phyloP scores from a whole-genome alignment of 1,284 basidiomycete genomes.

The Cerioporus squamosus region DNA sequence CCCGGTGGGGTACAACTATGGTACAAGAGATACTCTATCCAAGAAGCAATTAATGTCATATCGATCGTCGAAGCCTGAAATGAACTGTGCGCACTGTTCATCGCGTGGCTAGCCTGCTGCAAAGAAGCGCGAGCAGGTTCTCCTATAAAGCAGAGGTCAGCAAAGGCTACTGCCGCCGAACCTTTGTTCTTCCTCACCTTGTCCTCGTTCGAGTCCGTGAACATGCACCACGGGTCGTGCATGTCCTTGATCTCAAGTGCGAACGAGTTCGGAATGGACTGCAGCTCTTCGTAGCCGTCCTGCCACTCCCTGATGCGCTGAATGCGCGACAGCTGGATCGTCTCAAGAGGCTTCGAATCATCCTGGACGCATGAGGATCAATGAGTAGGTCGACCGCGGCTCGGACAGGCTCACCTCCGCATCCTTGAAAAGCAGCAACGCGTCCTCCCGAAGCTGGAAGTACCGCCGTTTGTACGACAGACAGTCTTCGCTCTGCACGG shows the following conservation, averaged over 20 bases:
- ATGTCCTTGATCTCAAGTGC: constrained; percentile 63
- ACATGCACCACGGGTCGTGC: constrained; percentile 58
- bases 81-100: not conserved
- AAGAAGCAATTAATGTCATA: not conserved
- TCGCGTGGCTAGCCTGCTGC: constrained; percentile 19
- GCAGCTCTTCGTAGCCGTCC: constrained; percentile 74
- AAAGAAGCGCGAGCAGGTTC: constrained; percentile 30
- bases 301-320: constrained; percentile 63
- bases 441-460: constrained; percentile 58
- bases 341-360: constrained; percentile 48
- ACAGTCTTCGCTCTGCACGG: constrained; percentile 60
- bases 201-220: constrained; percentile 67
- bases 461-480: constrained; percentile 70
- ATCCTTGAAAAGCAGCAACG: constrained; percentile 57
- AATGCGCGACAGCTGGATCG: constrained; percentile 52
- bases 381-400: not conserved
- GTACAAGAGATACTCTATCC: too few relatives aligned
- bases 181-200: constrained; percentile 49
- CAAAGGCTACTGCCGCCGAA: not conserved
- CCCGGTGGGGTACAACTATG: not conserved
- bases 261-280: constrained; percentile 72
- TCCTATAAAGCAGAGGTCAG: constrained; percentile 18
- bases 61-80: not conserved
- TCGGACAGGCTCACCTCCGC: constrained; percentile 48
- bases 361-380: constrained; percentile 19